Base-by-base conservation (phyloP, 208 protist species). In the Wallacemonas sp. region DNA sequence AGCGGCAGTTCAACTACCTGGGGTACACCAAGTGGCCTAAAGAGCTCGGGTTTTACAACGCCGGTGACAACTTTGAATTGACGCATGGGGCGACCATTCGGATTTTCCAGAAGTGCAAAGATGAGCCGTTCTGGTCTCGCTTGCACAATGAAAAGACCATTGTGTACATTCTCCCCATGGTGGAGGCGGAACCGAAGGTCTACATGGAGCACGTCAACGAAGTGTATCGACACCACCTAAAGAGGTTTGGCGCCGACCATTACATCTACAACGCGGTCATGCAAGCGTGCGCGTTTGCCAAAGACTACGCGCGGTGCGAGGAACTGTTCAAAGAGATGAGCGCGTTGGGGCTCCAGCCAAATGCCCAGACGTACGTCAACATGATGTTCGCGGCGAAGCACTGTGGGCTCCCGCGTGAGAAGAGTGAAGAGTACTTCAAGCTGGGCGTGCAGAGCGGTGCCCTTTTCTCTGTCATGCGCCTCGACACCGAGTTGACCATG, bases 221-320 rank as follows among this genome's bases (percentile, higher is more conserved):
- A 19, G 77, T 96, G 24, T 91, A 90, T 68, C 72, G 81, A 15
- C 85, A 93, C 55, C 90, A 96, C 59, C 63, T 96, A n/a, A 89
- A 83, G 68, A 76, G 85, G 15, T 96, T 89, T 72, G 91, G 91
- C 0, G 86, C 84, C 1, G 91, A 96, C 50, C 91, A 96, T 64
- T 92, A 90, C 68, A 94, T 96, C 52, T 96, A 93, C 79, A 96
- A 96, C 60, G 87, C 85, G 3, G 88, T 96, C 5, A 96, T 96
- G 88, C 91, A 96, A 71, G 91, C 88, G 8, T 52, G 63, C 29
- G 91, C 88, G 17, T 96, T 96, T 66, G 88, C 86, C 5, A 86
- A 86, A 55, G 72, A 94, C 62, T 79, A 85, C 33, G 44, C 54
- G 1, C 87, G 78, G 32, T 91, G 87, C 36, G 81, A 89, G 59